A percentile compares a stretch with the other conserved stretches of the same genome.
phyloP scores from a whole-genome alignment of 2,329 filamentous ascomycete species.

The Phaeophleospora eucalypticola region DNA sequence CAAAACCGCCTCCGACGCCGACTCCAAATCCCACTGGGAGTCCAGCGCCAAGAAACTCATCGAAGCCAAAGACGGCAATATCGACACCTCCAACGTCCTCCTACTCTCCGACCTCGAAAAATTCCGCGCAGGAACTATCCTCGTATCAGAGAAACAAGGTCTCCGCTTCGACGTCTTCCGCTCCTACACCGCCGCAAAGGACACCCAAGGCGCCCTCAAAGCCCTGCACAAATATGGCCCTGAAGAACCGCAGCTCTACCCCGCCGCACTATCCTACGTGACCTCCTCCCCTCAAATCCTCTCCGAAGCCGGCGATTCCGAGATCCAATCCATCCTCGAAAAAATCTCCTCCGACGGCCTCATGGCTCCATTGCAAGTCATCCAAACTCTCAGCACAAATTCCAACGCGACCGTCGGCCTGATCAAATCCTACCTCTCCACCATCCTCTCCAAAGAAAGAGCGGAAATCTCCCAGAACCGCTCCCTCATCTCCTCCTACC shows the following conservation, averaged over 20 bases:
- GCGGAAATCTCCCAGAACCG: slow-evolving; percentile 79
- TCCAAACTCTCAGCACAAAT: slow-evolving; percentile 78
- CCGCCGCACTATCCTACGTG: slow-evolving; percentile 88
- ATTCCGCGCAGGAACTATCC: slow-evolving; percentile 83
- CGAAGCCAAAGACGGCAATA: slow-evolving; percentile 72
- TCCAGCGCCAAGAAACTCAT: slow-evolving; percentile 85
- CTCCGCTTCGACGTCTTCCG: slow-evolving; percentile 93
- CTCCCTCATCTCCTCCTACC: slow-evolving; percentile 76
- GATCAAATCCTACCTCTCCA: slow-evolving; percentile 86
- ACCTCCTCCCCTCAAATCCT: slow-evolving; percentile 78
- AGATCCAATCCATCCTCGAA: slow-evolving; percentile 72
- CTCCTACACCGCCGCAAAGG: slow-evolving; percentile 87
- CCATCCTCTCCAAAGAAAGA: slow-evolving; percentile 83
- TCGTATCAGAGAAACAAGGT: slow-evolving; percentile 91
- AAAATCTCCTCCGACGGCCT: slow-evolving; percentile 87
- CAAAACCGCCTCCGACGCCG: slow-evolving; percentile 66
- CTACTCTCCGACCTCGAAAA: slow-evolving; percentile 86
- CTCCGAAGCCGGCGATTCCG: slow-evolving; percentile 71
- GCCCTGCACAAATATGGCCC: slow-evolving; percentile 88
- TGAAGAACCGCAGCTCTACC: slow-evolving; percentile 85
- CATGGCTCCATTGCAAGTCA: slow-evolving; percentile 94
- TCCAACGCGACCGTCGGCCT: slow-evolving; percentile 94
- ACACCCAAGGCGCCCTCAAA: slow-evolving; percentile 84
- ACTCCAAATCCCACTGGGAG: slow-evolving; percentile 76
- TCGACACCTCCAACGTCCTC: slow-evolving; percentile 92